These are phyloP conservation scores for Fusarium protoensiforme DNA, from an alignment of 2,329 filamentous ascomycete genomes.

Conservation along the genomic window DNA sequence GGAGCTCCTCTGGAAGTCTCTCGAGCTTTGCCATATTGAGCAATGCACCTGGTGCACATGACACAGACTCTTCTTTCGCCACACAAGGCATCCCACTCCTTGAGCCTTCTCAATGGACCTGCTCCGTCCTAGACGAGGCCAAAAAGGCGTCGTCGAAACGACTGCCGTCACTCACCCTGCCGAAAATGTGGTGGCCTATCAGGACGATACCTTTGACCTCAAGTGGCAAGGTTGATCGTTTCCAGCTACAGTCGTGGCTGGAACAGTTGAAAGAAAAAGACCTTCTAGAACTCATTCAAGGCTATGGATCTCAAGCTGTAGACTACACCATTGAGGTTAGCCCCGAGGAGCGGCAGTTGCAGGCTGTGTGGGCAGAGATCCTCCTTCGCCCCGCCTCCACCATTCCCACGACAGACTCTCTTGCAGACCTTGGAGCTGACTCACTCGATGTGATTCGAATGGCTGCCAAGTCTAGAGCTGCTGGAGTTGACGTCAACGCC, in stretches of 20 bases:
- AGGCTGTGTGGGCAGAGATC: not conserved
- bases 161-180: not conserved
- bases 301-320: not conserved
- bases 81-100: not conserved
- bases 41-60: not conserved
- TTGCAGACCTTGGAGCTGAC: not conserved
- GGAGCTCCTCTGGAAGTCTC: not conserved
- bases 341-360: not conserved
- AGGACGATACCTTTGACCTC: not conserved
- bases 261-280: not conserved
- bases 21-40: not conserved
- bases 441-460: not conserved
- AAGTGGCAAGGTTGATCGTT: not conserved
- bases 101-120: not conserved
- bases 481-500: not conserved
- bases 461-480: not conserved
- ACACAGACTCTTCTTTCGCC: not conserved
- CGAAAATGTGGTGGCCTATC: not conserved
- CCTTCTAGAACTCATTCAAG: not conserved
- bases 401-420: not conserved
- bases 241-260: not conserved
- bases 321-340: not conserved
- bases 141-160: not conserved
- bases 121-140: not conserved
- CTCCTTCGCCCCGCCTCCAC: not conserved